Evolutionary conservation across 1,284 basidiomycete genomes (phyloP), one percentile per base, ranked within the genome.

Genomic region (Meripilus lineatus): DNA sequence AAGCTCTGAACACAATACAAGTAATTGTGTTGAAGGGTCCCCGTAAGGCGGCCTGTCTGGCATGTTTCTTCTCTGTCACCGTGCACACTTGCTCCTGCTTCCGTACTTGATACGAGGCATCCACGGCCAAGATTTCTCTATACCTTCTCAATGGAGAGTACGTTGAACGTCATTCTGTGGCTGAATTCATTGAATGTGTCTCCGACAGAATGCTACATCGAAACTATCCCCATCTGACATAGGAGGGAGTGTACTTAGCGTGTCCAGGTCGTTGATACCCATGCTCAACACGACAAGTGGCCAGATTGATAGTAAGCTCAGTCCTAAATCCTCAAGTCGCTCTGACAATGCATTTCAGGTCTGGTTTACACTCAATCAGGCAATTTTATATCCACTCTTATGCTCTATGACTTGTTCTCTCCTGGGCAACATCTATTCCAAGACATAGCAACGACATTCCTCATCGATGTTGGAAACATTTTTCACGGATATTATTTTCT

Each of bases 221-320:
- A 44, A 23, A 32, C 36, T 44, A 22, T 24, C 42, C 10, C 18
- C 14, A 28, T 22, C 38, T 17, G 36, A 38, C 7, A 18, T 35
- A n/a, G 13, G 14, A 13, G 33, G 11, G 11, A 20, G 26, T 7
- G 8, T 37, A 38, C 28, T 20, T 17, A 8, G n/a, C 11, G 11
- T 37, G 10, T 20, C 39, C 11, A 25, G 32, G 13, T 25, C 24
- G 11, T 28, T 44, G 6, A n/a, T 32, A 3, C 36, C 35, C 18
- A 15, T 20, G 14, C 30, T 38, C 36, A 38, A 44, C 22, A 13
- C 11, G 15, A 25, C 10, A 10, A 44, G 14, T 10, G 42, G 42
- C 18, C 35, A 44, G 20, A 32, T 44, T 7, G 35, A 44, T n/a
- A 20, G 42, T 44, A n/a, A 6, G 42, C n/a, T n/a, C n/a, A 21